Base-by-base conservation (phyloP, 129 eudicot species). In the Pseudognaphalium luteoalbum region DNA sequence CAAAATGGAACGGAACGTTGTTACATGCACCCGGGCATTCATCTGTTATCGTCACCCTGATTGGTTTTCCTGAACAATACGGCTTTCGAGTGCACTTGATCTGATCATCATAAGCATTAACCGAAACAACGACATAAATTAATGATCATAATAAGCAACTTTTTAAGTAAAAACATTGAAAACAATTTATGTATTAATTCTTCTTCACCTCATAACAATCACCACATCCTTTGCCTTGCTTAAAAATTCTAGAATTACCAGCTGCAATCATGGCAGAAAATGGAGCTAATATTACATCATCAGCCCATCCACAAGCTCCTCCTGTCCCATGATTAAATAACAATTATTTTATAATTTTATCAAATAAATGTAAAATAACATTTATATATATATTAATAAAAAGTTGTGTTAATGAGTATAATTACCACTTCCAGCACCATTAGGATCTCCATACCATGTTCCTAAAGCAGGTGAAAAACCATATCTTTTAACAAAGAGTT, bases 251-350 rank as follows among this genome's bases (percentile, higher is more conserved):
- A 60, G 81, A 54, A 75, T 79, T 83, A 57, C 84, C 87, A 11
- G 83, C 78, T 16, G 83, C 72, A 32, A 83, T 75, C 83, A 83
- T 74, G 51, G 78, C 9, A 29, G 81, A 83, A 7, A 51, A 79
- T 52, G 86, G 83, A 1, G 78, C 66, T 37, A n/a, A 62, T 11
- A 8, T 32, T 21, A 83, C 81, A 56, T 79, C 81, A 64, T 79
- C 14, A 44, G 22, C 84, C 83, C 72, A 83, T 30, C 87, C 84
- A 75, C 87, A 83, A 56, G 83, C 87, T 70, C 81, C 83, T 50
- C 87, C 87, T 82, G 17, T 47, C 20, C 14, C 61, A 76, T 47
- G 30, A 68, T 14, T 0, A 19, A 14, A 21, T n/a, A 0, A 5
- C 15, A 9, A 66, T 10, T 66, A 52, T 2, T 2, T 10, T 21